Base-by-base conservation (phyloP, 768 basidiomycete species). In the Trametes coccinea region DNA sequence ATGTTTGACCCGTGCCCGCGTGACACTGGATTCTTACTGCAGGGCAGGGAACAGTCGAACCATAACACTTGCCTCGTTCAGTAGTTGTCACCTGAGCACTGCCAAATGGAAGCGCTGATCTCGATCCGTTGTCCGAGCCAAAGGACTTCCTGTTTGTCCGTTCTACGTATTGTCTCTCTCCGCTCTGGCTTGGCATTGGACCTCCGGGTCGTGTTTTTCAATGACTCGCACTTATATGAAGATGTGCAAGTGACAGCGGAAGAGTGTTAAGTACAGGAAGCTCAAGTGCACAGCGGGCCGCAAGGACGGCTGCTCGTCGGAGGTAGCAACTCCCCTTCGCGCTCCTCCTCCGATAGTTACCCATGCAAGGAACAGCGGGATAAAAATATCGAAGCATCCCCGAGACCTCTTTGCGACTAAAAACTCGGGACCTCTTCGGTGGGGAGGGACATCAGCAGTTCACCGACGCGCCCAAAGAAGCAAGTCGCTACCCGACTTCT, bases 391-490 rank as follows among this genome's bases (percentile, higher is more conserved):
- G 14, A 40, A 13, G 30, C 4, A 31, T n/a, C 50, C 49, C 52
- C 48, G 53, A 55, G 53, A 50, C 53, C 60, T 43, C 5, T 34
- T 13, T n/a, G 17, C 22, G 27, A 29, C n/a, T 14, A 5, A 51
- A 56, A 39, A 22, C 43, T 62, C 61, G 61, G 61, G 2, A 22
- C 31, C 49, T 52, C 54, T 34, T 62, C 61, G 61, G 61, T 31
- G 22, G 11, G 41, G 17, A 13, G n/a, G 43, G n/a, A n/a, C 43
- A 56, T 62, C 61, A 56, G 34, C 61, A 53, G 55, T 41, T n/a
- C 48, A 34, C 31, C 17, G n/a, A 37, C 13, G 13, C 41, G 33
- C 40, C 33, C 17, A 50, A 37, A 56, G 50, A 56, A 62, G 44
- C 29, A 4, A 14, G 31, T 0, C n/a, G 22, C 2, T 6, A 31